Evolutionary conservation across 2,329 filamentous ascomycete genomes (phyloP).

Genomic region (Fusarium longipes): DNA sequence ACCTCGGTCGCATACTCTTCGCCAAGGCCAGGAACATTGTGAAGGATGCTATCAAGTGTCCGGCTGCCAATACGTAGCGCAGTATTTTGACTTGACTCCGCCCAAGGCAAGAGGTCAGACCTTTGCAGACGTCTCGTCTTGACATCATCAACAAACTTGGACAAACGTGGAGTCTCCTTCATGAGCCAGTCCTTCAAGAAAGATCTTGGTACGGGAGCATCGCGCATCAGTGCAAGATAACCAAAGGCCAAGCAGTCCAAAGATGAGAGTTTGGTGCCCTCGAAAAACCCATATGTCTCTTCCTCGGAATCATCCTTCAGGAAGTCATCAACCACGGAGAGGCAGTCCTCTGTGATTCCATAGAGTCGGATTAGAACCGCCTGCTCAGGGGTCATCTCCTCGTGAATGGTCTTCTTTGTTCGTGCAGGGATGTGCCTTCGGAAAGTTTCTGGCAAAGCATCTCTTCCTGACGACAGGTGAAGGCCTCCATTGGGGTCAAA

Average conservation of each 20-base stretch:
- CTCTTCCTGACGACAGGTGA: constrained; percentile 52
- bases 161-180: constrained; percentile 47
- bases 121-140: constrained; percentile 37
- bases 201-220: constrained; percentile 57
- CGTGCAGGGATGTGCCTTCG: constrained; percentile 52
- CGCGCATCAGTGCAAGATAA: constrained; percentile 79
- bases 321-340: constrained; percentile 75
- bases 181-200: constrained; percentile 57
- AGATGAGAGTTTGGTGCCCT: constrained; percentile 42
- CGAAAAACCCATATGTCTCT: constrained; percentile 49
- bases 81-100: constrained; percentile 34
- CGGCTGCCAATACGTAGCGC: constrained; percentile 46
- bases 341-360: constrained; percentile 75
- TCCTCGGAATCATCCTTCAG: constrained; percentile 42
- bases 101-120: constrained; percentile 46
- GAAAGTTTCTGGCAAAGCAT: constrained; percentile 55
- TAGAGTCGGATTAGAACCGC: constrained; percentile 81
- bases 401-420: constrained; percentile 68
- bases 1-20: constrained; percentile 52
- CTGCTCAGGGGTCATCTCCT: constrained; percentile 75
- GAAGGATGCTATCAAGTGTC: constrained; percentile 51
- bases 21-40: constrained; percentile 52
- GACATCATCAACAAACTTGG: constrained; percentile 50
- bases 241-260: constrained; percentile 85
- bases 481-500: constrained; percentile 54